Conservation (phyloP, 2,329 filamentous ascomycete species). For the Bretziella fagacearum region DNA sequence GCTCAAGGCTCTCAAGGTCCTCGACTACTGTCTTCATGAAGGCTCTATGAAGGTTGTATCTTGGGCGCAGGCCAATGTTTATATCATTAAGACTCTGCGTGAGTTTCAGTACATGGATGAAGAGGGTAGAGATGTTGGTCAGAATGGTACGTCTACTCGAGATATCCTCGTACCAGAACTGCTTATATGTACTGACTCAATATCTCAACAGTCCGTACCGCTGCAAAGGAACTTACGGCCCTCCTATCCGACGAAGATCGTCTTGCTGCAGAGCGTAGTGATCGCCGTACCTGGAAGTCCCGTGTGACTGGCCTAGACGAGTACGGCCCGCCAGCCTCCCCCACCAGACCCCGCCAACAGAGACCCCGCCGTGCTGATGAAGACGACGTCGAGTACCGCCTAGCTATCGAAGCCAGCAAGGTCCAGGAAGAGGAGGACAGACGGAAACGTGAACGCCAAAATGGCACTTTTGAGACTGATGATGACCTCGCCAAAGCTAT, state of each 20-base stretch:
- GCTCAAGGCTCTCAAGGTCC: slow-evolving; percentile 88
- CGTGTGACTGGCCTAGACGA: slow-evolving; percentile 89
- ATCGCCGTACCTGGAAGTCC: slow-evolving; percentile 92
- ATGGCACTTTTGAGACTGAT: slow-evolving; percentile 32
- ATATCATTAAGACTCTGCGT: slow-evolving; percentile 94
- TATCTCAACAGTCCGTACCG: slow-evolving; percentile 57
- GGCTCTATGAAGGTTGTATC: slow-evolving; percentile 92
- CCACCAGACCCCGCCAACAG: slow-evolving; percentile 26
- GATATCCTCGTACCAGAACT: no score
- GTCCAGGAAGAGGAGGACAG: slow-evolving; percentile 84
- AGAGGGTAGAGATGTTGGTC: slow-evolving; percentile 84
- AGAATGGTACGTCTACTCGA: slow-evolving; percentile 55
- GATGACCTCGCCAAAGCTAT: slow-evolving; percentile 92
- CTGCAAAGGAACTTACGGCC: slow-evolving; percentile 86
- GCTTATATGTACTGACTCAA: neutral
- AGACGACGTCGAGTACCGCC: slow-evolving; percentile 74
- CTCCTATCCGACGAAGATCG: slow-evolving; percentile 88
- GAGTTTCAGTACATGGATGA: slow-evolving; percentile 97
- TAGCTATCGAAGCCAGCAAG: slow-evolving; percentile 91
- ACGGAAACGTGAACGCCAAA: slow-evolving; percentile 49
- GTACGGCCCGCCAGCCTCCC: slow-evolving; percentile 34
- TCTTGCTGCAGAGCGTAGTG: slow-evolving; percentile 72
- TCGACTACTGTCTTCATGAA: slow-evolving; percentile 96
- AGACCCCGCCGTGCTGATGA: slow-evolving; percentile 46
- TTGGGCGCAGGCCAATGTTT: slow-evolving; percentile 95